Percentiles rank a stretch among this genome's conserved stretches.
These are phyloP conservation scores for Stephanodiscus triporus DNA, from an alignment of 108 stramenopile genomes.

Conservation along the genomic window DNA sequence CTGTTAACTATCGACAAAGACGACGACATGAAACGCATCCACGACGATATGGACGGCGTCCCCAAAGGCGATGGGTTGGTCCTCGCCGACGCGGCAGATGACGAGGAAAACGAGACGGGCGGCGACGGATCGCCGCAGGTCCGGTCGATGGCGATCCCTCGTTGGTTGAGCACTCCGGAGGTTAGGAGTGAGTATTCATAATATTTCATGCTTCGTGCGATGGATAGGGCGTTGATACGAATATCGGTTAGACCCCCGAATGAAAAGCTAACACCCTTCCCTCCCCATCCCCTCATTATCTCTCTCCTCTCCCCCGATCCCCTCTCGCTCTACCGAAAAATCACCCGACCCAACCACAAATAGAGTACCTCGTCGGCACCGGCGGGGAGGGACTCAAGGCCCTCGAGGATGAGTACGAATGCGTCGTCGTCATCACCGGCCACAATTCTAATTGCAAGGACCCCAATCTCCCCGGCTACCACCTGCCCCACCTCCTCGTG, in stretches of 20 bases:
- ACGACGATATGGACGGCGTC: neutral
- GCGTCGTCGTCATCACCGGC: slow-evolving; percentile 39
- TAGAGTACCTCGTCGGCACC: slow-evolving; percentile 32
- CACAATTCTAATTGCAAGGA: slow-evolving; percentile 25
- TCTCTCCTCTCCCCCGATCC: neutral
- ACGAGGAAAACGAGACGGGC: slow-evolving; percentile 5
- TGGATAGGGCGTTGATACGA: neutral
- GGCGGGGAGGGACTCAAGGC: slow-evolving; percentile 13
- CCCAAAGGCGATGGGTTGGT: neutral
- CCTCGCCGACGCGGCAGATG: neutral
- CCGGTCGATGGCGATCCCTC: slow-evolving; percentile 41
- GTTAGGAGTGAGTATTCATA: slow-evolving; percentile 40
- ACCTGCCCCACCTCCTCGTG: slow-evolving; percentile 33
- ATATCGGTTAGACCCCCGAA: no score
- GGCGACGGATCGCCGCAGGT: slow-evolving; percentile 9
- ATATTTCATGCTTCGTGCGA: neutral
- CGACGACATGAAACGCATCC: no score
- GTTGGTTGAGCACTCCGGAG: slow-evolving; percentile 42
- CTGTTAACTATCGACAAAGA: no score
- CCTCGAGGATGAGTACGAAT: slow-evolving; percentile 49
- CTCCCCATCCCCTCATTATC: slow-evolving; percentile 2
- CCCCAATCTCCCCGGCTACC: slow-evolving; percentile 28
- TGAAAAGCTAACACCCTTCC: slow-evolving; percentile 1
- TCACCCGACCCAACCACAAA: neutral
- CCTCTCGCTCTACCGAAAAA: slow-evolving; percentile 1